Evolutionary conservation across 2,329 filamentous ascomycete genomes (phyloP).

Genomic region (Zymoseptoria crescenta): DNA sequence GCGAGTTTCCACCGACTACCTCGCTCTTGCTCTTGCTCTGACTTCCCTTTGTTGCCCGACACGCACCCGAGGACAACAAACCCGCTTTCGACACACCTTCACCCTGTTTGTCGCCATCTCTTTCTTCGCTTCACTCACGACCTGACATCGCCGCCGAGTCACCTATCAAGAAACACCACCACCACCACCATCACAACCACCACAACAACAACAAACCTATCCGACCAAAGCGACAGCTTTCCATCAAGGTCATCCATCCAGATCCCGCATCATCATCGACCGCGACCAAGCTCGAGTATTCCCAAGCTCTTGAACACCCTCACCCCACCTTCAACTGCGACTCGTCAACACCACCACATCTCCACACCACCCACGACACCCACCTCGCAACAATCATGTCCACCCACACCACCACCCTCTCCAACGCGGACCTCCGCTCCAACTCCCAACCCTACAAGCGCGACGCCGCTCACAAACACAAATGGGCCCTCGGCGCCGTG

Average conservation of each 20-base stretch:
- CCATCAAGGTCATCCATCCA: conserved; percentile 20
- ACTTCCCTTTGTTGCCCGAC: background rate
- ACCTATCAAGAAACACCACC: no score
- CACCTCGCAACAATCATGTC: conserved; percentile 31
- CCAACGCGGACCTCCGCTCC: conserved; percentile 47
- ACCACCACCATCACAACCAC: no score
- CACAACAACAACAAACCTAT: background rate
- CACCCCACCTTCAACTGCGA: no score
- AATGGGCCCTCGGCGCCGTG: conserved; percentile 42
- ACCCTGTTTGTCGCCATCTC: background rate
- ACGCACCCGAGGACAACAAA: background rate
- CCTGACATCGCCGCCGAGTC: background rate
- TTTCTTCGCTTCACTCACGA: background rate
- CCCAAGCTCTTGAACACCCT: background rate
- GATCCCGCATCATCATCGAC: background rate
- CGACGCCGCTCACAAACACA: conserved; percentile 42
- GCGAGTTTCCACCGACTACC: background rate
- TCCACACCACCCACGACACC: conserved; percentile 3
- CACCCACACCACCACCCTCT: conserved; percentile 37
- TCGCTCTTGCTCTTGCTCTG: background rate
- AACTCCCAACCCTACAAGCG: conserved; percentile 46
- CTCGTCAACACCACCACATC: conserved; percentile 3
- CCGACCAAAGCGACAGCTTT: conserved; percentile 1
- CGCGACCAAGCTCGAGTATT: conserved; percentile 1
- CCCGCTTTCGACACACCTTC: background rate